Conservation (phyloP, 148 eudicot genomes). For the Cornus kousa region DNA sequence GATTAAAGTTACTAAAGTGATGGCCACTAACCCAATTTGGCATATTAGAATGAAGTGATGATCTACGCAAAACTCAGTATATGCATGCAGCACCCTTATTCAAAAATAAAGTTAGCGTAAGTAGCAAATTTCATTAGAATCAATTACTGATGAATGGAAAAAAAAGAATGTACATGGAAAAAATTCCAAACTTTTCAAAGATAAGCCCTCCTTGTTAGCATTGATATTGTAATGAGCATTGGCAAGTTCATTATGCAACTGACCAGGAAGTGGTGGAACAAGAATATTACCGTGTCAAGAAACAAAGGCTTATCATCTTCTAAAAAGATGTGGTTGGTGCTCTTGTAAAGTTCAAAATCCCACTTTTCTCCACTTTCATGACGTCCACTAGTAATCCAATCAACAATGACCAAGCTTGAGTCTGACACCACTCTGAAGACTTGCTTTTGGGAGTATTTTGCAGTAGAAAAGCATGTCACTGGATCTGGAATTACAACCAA, state of each 20-base stretch:
- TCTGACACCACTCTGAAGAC: slow-evolving; percentile 59
- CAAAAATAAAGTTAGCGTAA: not conserved
- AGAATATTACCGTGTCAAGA: slow-evolving; percentile 75
- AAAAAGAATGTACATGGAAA: no score
- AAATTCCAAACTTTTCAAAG: no score
- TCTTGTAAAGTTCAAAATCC: slow-evolving; percentile 76
- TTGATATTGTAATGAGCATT: not conserved
- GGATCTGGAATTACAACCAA: slow-evolving; percentile 93
- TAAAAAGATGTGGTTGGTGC: slow-evolving; percentile 73
- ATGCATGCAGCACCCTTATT: not conserved
- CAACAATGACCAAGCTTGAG: slow-evolving; percentile 86
- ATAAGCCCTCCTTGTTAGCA: no score
- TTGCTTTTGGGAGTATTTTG: slow-evolving; percentile 83
- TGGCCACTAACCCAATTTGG: not conserved
- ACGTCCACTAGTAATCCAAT: slow-evolving; percentile 98
- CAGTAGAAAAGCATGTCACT: slow-evolving; percentile 87
- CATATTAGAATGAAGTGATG: not conserved
- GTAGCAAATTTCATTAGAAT: not conserved
- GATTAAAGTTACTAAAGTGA: not conserved
- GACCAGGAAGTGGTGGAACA: not conserved
- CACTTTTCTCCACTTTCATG: slow-evolving; percentile 96
- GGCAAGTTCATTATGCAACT: slow-evolving; percentile 4
- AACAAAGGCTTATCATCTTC: slow-evolving; percentile 72
- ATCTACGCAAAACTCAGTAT: not conserved
- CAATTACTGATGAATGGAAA: not conserved